Evolutionary conservation across 139 green algal genomes (phyloP), one percentile per base, ranked within the genome.

Genomic region (Chlamydomonas sp.): DNA sequence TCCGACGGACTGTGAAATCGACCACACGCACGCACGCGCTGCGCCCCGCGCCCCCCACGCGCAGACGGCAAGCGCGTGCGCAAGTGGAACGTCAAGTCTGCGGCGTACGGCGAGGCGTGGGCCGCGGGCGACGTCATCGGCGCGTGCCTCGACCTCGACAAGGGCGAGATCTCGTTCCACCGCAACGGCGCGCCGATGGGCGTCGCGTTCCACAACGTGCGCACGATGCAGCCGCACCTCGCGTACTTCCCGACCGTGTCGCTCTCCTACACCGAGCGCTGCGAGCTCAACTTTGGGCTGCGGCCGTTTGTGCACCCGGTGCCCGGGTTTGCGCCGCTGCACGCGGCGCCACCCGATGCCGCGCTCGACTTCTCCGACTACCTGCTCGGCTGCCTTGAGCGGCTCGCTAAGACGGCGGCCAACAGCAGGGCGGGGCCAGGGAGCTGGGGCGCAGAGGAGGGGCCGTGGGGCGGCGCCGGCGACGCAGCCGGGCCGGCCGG

Each of bases 91-190:
- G 84, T 93, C 35, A 74, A 66, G 30, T 84, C 73, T n/a, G 70
- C 67, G n/a, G 62, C 76, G 0, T 97, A 96, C 65, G 90, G 90
- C 3, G 71, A 95, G 67, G 58, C 81, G 26, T 89, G 87, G 79
- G 60, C 76, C 13, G 87, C 86, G n/a, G 90, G 91, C 3, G 92
- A 98, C 76, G 86, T 97, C 1, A 94, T 97, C 6, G 86, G 89
- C 24, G 91, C 84, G 74, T 83, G 71, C 50, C 70, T 97, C 3
- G 92, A 98, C 81, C 48, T 97, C 54, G 85, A 96, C 5, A 73
- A 60, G 10, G 87, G 86, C 3, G 79, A 86, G 72, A 79, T 96
- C 34, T 82, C 72, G 2, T 98, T 94, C 74, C 84, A 71, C 38
- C 80, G 90, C 50, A 98, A 98, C 65, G 92, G 92, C 16, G 54